Percentiles rank a stretch among this genome's conserved stretches.
phyloP scores from a whole-genome alignment of 2,329 filamentous ascomycete genomes.

The Neonectria neomacrospora region DNA sequence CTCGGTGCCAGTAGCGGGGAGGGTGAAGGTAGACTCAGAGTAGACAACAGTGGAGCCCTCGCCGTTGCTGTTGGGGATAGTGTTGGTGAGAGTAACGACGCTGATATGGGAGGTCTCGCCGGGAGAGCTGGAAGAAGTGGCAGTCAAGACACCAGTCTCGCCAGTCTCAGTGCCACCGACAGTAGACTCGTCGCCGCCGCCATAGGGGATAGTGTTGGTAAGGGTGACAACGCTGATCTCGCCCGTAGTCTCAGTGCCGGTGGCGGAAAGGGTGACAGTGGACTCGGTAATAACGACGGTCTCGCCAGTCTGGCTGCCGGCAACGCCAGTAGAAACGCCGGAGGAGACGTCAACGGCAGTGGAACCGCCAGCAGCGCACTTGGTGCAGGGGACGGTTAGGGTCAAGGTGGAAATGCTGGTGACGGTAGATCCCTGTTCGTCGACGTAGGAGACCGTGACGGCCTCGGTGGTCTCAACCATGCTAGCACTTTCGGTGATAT shows the following conservation, averaged over 20 bases:
- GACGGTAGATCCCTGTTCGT: conserved; percentile 24
- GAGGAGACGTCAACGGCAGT: conserved; percentile 3
- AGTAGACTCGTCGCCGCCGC: conserved; percentile 30
- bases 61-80: conserved; percentile 15
- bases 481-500: conserved; percentile 28
- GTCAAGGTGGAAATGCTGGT: conserved; percentile 27
- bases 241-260: conserved; percentile 13
- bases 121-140: conserved; percentile 3
- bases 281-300: neutral
- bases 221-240: conserved; percentile 25
- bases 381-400: conserved; percentile 24
- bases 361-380: conserved; percentile 17
- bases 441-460: conserved; percentile 23
- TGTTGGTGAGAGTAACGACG: conserved; percentile 18
- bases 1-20: conserved; percentile 1
- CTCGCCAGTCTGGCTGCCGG: neutral
- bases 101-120: conserved; percentile 17
- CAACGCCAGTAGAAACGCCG: neutral
- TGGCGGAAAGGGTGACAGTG: conserved; percentile 2
- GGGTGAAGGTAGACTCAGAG: conserved; percentile 18
- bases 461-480: conserved; percentile 33
- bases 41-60: conserved; percentile 20
- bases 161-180: conserved; percentile 18
- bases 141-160: conserved; percentile 2
- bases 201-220: conserved; percentile 30